Percentiles rank a stretch among this genome's conserved stretches.
Conservation (phyloP, 1,139 yeast species). For the Kodamaea arcana region DNA sequence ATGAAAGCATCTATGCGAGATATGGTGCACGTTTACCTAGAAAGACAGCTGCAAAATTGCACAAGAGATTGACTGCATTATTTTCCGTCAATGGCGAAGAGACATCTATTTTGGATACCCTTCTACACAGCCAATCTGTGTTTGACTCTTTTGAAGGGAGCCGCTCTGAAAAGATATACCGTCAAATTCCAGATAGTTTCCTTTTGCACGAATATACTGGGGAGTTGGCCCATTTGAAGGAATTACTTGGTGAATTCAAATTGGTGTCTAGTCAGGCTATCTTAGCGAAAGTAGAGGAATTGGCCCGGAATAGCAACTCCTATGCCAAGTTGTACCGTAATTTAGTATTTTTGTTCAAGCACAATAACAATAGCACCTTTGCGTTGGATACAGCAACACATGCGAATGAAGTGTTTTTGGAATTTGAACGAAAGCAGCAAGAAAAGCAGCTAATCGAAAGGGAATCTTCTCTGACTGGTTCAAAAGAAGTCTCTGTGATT, state of each 20-base stretch:
- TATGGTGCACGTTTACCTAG: slow-evolving; percentile 1
- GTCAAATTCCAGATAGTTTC: slow-evolving; percentile 37
- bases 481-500: slow-evolving; percentile 10
- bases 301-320: neutral
- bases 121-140: slow-evolving; percentile 14
- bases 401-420: slow-evolving; percentile 26
- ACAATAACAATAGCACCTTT: slow-evolving; percentile 21
- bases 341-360: slow-evolving; percentile 31
- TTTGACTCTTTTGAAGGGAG: slow-evolving; percentile 15
- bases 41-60: slow-evolving; percentile 8
- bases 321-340: slow-evolving; percentile 24
- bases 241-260: slow-evolving; percentile 21
- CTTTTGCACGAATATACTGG: slow-evolving; percentile 29
- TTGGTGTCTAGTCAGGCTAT: slow-evolving; percentile 8
- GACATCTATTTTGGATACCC: slow-evolving; percentile 18
- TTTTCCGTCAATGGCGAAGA: slow-evolving; percentile 19
- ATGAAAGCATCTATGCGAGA: slow-evolving; percentile 4
- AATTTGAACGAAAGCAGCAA: slow-evolving; percentile 23
- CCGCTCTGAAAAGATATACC: neutral
- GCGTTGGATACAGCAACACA: slow-evolving; percentile 19
- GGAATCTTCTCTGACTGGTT: too few relatives aligned
- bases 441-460: too few relatives aligned
- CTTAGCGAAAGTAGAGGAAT: slow-evolving; percentile 11
- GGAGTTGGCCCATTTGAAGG: slow-evolving; percentile 29
- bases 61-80: slow-evolving; percentile 13